These are phyloP conservation scores for Geotrichum citri-aurantii DNA, from an alignment of 1,139 yeast genomes.

Conservation along the genomic window DNA sequence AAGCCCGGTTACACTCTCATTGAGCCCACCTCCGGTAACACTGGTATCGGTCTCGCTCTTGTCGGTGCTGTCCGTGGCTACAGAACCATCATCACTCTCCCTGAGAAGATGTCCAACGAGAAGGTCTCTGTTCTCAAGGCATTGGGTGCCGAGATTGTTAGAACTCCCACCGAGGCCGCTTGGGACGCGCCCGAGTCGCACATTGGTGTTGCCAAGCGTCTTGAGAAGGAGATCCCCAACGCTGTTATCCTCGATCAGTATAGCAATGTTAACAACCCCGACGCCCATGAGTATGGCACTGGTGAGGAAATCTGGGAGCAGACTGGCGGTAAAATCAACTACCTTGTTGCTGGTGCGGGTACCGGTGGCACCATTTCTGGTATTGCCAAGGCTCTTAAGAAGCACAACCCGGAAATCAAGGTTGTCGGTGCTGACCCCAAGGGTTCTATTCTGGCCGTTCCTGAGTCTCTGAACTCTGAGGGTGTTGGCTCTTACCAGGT, in stretches of 20 bases:
- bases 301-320: conserved; percentile 86
- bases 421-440: conserved; percentile 82
- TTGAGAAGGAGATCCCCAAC: conserved; percentile 80
- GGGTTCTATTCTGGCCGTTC: conserved; percentile 80
- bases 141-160: conserved; percentile 82
- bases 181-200: conserved; percentile 92
- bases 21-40: conserved; percentile 78
- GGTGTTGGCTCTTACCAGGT: conserved; percentile 63
- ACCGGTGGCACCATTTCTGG: conserved; percentile 84
- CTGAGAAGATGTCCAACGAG: conserved; percentile 91
- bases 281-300: conserved; percentile 79
- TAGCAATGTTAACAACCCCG: conserved; percentile 71
- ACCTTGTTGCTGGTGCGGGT: conserved; percentile 86
- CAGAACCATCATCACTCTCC: conserved; percentile 80
- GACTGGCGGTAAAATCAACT: conserved; percentile 64
- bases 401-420: conserved; percentile 54
- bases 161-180: conserved; percentile 92
- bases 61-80: conserved; percentile 86
- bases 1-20: conserved; percentile 83
- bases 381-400: conserved; percentile 70
- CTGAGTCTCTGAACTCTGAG: conserved; percentile 59
- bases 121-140: conserved; percentile 86
- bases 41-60: conserved; percentile 81
- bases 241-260: conserved; percentile 84
- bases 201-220: conserved; percentile 78